These are phyloP conservation scores for Nelumbo lutea DNA, from an alignment of 164 flowering plant genomes.

Conservation along the genomic window DNA sequence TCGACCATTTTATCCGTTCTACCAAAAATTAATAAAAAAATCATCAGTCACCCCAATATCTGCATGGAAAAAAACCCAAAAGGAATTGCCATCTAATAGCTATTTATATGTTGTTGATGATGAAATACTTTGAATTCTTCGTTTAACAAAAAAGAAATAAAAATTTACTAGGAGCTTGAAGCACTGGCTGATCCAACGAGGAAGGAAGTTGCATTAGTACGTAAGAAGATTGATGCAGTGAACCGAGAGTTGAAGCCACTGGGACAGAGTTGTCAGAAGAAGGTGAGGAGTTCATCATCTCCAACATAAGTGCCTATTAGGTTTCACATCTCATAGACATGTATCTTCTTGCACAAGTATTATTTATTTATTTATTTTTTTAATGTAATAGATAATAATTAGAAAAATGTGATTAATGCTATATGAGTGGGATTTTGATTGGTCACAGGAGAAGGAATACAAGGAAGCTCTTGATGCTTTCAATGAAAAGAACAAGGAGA, in stretches of 20 bases:
- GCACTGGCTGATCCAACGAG: slow-evolving; percentile 82
- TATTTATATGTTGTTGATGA: neutral
- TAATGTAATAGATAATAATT: neutral
- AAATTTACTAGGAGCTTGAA: slow-evolving; percentile 67
- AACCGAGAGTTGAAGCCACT: slow-evolving; percentile 40
- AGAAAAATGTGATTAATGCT: neutral
- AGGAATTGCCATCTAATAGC: neutral
- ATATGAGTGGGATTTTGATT: neutral
- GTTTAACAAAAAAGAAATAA: neutral
- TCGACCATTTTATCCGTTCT: neutral
- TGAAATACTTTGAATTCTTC: neutral
- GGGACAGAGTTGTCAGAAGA: slow-evolving; percentile 57
- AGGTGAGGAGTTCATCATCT: slow-evolving; percentile 35
- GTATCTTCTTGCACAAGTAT: no score
- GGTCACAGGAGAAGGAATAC: slow-evolving; percentile 78
- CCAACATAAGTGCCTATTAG: no score
- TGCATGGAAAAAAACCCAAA: no score
- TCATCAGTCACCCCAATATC: no score
- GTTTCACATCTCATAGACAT: no score
- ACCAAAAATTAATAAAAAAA: neutral
- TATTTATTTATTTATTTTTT: no score
- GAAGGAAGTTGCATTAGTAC: slow-evolving; percentile 74
- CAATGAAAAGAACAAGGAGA: slow-evolving; percentile 81
- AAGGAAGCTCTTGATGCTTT: slow-evolving; percentile 76
- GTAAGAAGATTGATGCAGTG: slow-evolving; percentile 67